phyloP scores from a whole-genome alignment of 805 yeast genomes.

The Metschnikowia kofuensis region DNA sequence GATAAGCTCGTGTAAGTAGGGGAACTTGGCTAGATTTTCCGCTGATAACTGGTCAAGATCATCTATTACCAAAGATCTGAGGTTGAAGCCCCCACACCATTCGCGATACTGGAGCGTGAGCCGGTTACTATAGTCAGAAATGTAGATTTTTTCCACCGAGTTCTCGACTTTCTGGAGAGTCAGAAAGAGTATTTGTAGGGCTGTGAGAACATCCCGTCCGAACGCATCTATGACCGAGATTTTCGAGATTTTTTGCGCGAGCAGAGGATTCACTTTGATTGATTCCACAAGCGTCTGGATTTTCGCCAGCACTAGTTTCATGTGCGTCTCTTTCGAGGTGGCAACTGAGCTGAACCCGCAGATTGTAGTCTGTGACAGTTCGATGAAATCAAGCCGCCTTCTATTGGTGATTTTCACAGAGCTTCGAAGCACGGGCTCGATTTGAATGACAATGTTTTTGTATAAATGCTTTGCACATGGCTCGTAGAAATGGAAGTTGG shows the following conservation, averaged over 20 bases:
- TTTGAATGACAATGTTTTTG: constrained; percentile 22
- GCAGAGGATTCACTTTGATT: constrained; percentile 30
- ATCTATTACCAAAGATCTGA: constrained; percentile 23
- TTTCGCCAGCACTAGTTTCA: constrained; percentile 30
- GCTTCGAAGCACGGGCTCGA: constrained; percentile 18
- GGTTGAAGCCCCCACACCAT: constrained; percentile 13
- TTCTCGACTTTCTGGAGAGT: constrained; percentile 6
- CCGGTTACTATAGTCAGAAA: constrained; percentile 16
- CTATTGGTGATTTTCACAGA: constrained; percentile 1
- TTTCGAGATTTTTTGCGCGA: constrained; percentile 18
- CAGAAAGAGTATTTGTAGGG: constrained; percentile 5
- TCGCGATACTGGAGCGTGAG: constrained; percentile 5
- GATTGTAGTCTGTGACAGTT: constrained; percentile 22
- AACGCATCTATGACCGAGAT: constrained; percentile 6
- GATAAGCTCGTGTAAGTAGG: constrained; percentile 9
- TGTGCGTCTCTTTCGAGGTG: constrained; percentile 19
- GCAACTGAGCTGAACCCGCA: constrained; percentile 24
- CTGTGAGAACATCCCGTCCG: background rate
- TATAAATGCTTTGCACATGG: constrained; percentile 32
- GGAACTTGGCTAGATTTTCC: background rate
- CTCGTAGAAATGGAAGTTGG: constrained; percentile 34
- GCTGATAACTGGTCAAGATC: constrained; percentile 8
- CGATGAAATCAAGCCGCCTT: constrained; percentile 20
- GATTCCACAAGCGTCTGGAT: constrained; percentile 41
- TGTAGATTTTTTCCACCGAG: constrained; percentile 17